Evolutionary conservation across 2,329 filamentous ascomycete genomes (phyloP).

Genomic region (Hypoxylon sp.): DNA sequence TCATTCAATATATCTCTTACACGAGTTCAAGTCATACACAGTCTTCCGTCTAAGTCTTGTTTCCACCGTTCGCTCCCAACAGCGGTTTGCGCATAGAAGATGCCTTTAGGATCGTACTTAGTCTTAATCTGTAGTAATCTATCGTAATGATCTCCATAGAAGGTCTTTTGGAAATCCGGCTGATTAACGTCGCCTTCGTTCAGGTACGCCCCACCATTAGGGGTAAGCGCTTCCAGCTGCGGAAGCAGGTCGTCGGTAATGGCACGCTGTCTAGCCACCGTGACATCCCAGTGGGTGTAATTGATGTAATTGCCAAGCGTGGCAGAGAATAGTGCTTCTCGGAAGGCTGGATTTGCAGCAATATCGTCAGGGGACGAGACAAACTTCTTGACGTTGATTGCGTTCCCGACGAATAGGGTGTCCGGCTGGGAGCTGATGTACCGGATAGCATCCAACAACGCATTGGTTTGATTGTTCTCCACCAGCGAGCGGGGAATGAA

Average conservation of each 20-base stretch:
- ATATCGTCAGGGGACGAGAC: neutral
- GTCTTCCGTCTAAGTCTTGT: no score
- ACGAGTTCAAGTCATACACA: no score
- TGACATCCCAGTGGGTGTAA: neutral
- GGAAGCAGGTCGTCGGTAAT: neutral
- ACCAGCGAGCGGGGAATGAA: conserved; percentile 1
- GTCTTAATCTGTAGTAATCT: conserved; percentile 12
- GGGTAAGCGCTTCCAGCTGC: neutral
- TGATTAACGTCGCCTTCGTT: conserved; percentile 21
- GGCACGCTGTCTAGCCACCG: no score
- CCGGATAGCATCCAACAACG: neutral
- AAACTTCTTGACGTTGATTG: neutral
- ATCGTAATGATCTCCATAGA: conserved; percentile 23
- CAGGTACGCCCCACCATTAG: conserved; percentile 1
- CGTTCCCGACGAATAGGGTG: neutral
- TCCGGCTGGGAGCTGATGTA: neutral
- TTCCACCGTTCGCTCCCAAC: neutral
- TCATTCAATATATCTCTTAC: no score
- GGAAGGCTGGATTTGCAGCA: conserved; percentile 6
- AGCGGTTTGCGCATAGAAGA: conserved; percentile 20
- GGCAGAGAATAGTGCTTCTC: conserved; percentile 5
- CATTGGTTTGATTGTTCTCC: neutral
- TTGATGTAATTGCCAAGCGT: neutral
- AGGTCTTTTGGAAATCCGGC: conserved; percentile 2
- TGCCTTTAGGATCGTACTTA: conserved; percentile 16